Conservation (phyloP, 495 filamentous ascomycete genomes). For the Aspergillus heteromorphus region DNA sequence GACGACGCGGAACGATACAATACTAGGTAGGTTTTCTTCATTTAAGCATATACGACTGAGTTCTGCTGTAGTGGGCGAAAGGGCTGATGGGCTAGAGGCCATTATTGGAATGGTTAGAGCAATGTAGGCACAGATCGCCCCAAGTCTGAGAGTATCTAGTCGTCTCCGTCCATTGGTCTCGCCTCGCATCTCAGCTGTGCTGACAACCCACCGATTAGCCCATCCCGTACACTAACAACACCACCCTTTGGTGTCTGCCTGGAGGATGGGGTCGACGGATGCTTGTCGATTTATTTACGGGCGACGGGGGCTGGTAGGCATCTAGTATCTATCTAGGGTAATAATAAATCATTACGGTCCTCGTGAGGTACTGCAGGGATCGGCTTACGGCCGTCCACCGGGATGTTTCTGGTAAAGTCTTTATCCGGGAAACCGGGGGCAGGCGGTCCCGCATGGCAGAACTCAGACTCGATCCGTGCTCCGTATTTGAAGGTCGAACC, state of each 20-base stretch:
- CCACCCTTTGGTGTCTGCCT: not conserved
- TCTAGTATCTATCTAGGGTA: too few species aligned
- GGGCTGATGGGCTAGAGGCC: not conserved
- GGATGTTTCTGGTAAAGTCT: conserved; percentile 3
- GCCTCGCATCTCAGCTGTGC: not conserved
- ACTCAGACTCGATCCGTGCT: not conserved
- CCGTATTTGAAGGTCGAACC: not conserved
- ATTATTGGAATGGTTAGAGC: not conserved
- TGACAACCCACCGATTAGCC: not conserved
- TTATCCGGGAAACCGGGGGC: conserved; percentile 6
- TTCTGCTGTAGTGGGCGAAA: not conserved
- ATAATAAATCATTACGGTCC: too few species aligned
- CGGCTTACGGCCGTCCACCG: not conserved
- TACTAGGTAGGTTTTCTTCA: not conserved
- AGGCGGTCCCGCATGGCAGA: conserved; percentile 9
- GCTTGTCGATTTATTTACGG: not conserved
- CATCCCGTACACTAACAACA: not conserved
- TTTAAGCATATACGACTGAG: not conserved
- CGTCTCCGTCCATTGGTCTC: not conserved
- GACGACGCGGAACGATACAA: not conserved
- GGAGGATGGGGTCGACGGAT: not conserved
- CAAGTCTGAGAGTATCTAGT: not conserved
- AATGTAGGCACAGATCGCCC: not conserved
- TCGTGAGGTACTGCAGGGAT: not conserved
- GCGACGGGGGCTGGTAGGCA: too few species aligned